phyloP scores from a whole-genome alignment of 2,329 filamentous ascomycete species.

The Penicillium sclerotigenum region DNA sequence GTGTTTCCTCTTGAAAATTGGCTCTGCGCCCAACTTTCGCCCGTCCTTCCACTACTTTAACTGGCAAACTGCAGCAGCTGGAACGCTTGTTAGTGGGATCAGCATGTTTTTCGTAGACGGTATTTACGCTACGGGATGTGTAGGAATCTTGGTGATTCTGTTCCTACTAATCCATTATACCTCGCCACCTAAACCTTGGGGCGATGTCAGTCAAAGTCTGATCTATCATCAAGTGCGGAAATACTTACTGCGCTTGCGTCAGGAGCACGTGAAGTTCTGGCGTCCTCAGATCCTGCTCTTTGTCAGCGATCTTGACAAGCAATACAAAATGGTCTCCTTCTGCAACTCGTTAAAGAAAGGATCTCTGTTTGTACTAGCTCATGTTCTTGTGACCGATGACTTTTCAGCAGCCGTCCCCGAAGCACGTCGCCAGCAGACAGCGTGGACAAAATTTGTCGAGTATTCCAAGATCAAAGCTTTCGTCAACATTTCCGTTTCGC shows the following conservation, averaged over 20 bases:
- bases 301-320: constrained; percentile 75
- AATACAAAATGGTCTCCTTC: constrained; percentile 82
- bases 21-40: constrained; percentile 83
- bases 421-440: constrained; percentile 72
- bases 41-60: constrained; percentile 88
- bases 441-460: constrained; percentile 85
- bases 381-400: constrained; percentile 82
- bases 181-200: constrained; percentile 82
- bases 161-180: constrained; percentile 84
- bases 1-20: constrained; percentile 81
- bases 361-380: constrained; percentile 76
- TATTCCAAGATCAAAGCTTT: constrained; percentile 85
- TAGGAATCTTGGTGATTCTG: constrained; percentile 69
- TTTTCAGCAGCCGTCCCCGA: constrained; percentile 76
- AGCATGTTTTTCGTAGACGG: constrained; percentile 92
- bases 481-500: constrained; percentile 80
- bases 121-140: constrained; percentile 71
- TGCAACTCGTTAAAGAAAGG: constrained; percentile 91
- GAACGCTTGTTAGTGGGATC: constrained; percentile 69
- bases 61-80: constrained; percentile 74
- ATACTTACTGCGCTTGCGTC: constrained; percentile 75
- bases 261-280: constrained; percentile 94
- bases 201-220: constrained; percentile 82
- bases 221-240: constrained; percentile 89
- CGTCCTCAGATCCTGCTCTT: constrained; percentile 81